Percentiles rank a stretch among this genome's conserved stretches.
Conservation (phyloP, 2,329 filamentous ascomycete genomes). For the Colletotrichum destructivum region DNA sequence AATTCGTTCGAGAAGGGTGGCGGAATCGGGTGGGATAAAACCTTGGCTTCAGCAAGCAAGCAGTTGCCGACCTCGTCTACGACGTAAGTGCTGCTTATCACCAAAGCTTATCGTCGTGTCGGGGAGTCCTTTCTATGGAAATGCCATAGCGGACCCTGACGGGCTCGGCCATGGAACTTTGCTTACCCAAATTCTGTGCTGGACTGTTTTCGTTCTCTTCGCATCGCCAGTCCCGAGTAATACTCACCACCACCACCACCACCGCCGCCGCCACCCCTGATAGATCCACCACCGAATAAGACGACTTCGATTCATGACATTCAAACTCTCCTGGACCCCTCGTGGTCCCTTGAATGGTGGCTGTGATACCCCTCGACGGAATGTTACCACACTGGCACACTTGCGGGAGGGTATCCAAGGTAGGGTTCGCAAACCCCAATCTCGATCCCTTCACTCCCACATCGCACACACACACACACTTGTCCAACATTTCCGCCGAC, state of each 20-base stretch:
- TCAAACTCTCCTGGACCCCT: background rate
- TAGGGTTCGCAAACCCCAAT: slow-evolving; percentile 37
- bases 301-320: slow-evolving; percentile 31
- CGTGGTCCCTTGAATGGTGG: background rate
- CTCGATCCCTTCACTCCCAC: slow-evolving; percentile 21
- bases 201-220: slow-evolving; percentile 30
- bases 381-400: background rate
- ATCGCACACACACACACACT: slow-evolving; percentile 14
- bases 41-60: slow-evolving; percentile 1
- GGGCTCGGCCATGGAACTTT: slow-evolving; percentile 21
- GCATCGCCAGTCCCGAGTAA: background rate
- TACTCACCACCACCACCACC: background rate
- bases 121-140: background rate
- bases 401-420: background rate
- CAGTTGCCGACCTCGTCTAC: background rate
- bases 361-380: slow-evolving; percentile 4
- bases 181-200: slow-evolving; percentile 7
- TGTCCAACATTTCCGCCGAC: background rate
- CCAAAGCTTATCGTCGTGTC: slow-evolving; percentile 18
- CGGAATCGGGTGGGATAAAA: background rate
- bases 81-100: too few relatives aligned
- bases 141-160: too few relatives aligned
- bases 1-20: background rate
- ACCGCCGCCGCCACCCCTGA: background rate
- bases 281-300: slow-evolving; percentile 34